These are phyloP conservation scores for Ambrosia hybrid DNA, from an alignment of 140 eudicot species.

Conservation along the genomic window DNA sequence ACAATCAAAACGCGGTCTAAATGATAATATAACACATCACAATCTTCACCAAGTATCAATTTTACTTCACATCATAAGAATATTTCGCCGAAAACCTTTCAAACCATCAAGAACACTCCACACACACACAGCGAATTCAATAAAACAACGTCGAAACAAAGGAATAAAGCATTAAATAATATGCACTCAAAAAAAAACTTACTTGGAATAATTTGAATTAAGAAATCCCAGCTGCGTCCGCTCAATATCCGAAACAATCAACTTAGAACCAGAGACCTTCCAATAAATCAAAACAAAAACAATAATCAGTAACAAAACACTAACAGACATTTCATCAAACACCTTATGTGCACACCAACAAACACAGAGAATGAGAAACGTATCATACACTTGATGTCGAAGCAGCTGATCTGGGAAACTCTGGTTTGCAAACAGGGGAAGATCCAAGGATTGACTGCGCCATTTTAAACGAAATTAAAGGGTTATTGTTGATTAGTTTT, in stretches of 20 bases:
- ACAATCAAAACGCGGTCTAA: background rate
- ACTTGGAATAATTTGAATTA: constrained; percentile 53
- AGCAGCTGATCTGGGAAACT: constrained; percentile 38
- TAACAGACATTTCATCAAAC: constrained; percentile 22
- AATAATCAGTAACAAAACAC: constrained; percentile 12
- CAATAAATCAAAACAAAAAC: constrained; percentile 21
- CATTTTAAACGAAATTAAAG: constrained; percentile 37
- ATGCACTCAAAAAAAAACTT: constrained; percentile 21
- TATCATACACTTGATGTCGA: constrained; percentile 44
- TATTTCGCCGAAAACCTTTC: background rate
- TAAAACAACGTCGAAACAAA: background rate
- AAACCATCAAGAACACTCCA: constrained; percentile 12
- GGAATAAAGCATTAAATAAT: background rate
- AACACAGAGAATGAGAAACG: background rate
- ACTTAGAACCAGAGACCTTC: constrained; percentile 62
- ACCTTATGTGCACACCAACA: constrained; percentile 17
- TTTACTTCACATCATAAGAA: background rate
- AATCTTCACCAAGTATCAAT: constrained; percentile 19
- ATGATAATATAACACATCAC: constrained; percentile 2
- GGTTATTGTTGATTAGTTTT: constrained; percentile 21
- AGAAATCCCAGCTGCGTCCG: constrained; percentile 50
- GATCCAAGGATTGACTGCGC: constrained; percentile 55
- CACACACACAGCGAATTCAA: background rate
- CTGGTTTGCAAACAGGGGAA: constrained; percentile 33
- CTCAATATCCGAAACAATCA: constrained; percentile 52